phyloP scores from a whole-genome alignment of 345 rosid genomes.

The Hibiscus mutabilis region DNA sequence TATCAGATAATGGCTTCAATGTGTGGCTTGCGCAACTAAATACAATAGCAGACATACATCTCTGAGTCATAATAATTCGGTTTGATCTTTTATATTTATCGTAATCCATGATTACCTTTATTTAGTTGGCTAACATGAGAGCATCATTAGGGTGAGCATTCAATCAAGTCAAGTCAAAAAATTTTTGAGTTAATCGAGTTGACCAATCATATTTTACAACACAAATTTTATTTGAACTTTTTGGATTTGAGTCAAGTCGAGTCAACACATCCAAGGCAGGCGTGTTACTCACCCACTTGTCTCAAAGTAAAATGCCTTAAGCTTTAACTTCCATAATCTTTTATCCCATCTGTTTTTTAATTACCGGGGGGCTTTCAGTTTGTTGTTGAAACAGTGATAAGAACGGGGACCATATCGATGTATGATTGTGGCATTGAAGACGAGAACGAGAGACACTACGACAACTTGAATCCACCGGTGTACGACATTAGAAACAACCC shows the following conservation, averaged over 20 bases:
- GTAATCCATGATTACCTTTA: not conserved
- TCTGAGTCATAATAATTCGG: slow-evolving; percentile 24
- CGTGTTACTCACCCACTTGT: slow-evolving; percentile 38
- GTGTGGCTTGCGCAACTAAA: slow-evolving; percentile 52
- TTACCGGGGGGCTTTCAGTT: not conserved
- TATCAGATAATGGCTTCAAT: slow-evolving; percentile 49
- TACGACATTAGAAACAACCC: slow-evolving; percentile 41
- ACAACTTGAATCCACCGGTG: slow-evolving; percentile 31
- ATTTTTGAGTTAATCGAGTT: too few species aligned
- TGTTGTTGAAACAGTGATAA: slow-evolving; percentile 25
- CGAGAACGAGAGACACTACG: slow-evolving; percentile 34
- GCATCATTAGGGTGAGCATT: too few species aligned
- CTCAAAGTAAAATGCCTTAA: slow-evolving; percentile 39
- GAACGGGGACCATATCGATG: slow-evolving; percentile 35
- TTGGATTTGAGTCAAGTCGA: too few species aligned
- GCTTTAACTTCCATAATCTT: not conserved
- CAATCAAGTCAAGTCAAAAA: too few species aligned
- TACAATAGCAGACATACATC: slow-evolving; percentile 31
- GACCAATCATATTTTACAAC: too few species aligned
- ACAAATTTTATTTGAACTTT: too few species aligned
- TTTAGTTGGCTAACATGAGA: too few species aligned
- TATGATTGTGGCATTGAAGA: slow-evolving; percentile 29
- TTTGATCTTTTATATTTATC: not conserved
- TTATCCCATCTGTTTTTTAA: not conserved
- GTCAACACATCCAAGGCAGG: slow-evolving; percentile 25